Conservation (phyloP, 2,329 filamentous ascomycete genomes). For the Penicillium palitans region DNA sequence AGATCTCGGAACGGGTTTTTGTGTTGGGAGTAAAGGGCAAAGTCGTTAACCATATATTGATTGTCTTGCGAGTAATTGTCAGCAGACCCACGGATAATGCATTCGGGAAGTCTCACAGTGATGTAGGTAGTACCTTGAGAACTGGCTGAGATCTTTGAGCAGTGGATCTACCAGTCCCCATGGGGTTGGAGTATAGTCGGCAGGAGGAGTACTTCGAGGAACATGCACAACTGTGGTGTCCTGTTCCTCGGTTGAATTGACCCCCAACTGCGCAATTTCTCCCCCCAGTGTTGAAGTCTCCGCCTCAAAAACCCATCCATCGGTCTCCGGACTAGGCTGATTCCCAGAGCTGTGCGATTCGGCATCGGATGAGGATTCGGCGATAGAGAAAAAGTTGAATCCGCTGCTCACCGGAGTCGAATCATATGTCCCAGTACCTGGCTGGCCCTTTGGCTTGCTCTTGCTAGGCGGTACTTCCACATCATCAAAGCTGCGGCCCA, state of each 20-base stretch:
- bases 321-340: slow-evolving; percentile 19
- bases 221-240: slow-evolving; percentile 20
- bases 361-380: slow-evolving; percentile 16
- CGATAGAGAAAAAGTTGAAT: slow-evolving; percentile 13
- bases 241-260: slow-evolving; percentile 3
- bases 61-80: slow-evolving; percentile 30
- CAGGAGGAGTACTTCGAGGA: slow-evolving; percentile 5
- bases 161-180: slow-evolving; percentile 49
- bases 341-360: slow-evolving; percentile 20
- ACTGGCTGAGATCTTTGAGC: slow-evolving; percentile 47
- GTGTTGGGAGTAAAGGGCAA: slow-evolving; percentile 50
- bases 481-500: slow-evolving; percentile 54
- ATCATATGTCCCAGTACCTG: background rate
- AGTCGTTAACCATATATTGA: slow-evolving; percentile 44
- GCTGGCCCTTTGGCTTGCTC: slow-evolving; percentile 4
- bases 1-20: slow-evolving; percentile 53
- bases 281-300: slow-evolving; percentile 2
- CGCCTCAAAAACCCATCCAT: slow-evolving; percentile 16
- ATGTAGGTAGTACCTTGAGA: slow-evolving; percentile 49
- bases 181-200: slow-evolving; percentile 34
- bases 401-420: slow-evolving; percentile 1
- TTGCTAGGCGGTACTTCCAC: slow-evolving; percentile 20
- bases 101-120: slow-evolving; percentile 40
- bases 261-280: background rate
- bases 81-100: slow-evolving; percentile 16